Base-by-base conservation (phyloP, 495 filamentous ascomycete species). In the Aspergillus funiculosus region DNA sequence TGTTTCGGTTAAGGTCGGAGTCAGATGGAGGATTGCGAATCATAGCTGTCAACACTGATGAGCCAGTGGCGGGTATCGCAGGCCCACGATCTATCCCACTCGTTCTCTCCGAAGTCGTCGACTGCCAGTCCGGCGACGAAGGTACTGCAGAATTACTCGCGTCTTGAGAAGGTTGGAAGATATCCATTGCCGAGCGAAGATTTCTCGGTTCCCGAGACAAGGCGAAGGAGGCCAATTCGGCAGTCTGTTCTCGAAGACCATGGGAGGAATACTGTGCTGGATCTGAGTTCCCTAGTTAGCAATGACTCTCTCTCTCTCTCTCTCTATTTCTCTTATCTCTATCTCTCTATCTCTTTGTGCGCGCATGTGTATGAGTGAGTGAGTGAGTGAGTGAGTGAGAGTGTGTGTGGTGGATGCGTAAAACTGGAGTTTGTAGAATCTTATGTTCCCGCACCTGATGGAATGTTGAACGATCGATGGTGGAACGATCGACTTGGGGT, bases 201-300 rank as follows among this genome's bases (percentile, higher is more conserved):
- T 57, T 59, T 9, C 54, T 56, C 9, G 66, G 50, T 39, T 71
- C 59, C 14, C 61, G 60, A 57, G 85, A 87, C 24, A 96, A 72
- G n/a, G 85, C 85, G 52, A 86, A 86, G 5, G 78, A 87, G 18
- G 92, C 91, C 25, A 98, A 77, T 60, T 95, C 87, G 24, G 89
- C 89, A 1, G 92, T 94, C 57, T 94, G 82, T 60, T 95, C 86
- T 42, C 92, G 82, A 9, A 98, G 85, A 46, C 79, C 85, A 31
- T 80, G 76, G 17, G 77, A 78, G 19, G 85, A 80, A 64, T 86
- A 85, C 43, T 85, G 80, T 5, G 79, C 76, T 50, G 75, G 79
- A 55, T 94, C 86, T 68, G 74, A 64, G 25, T 44, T 39, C 14
- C 44, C 35, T 46, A 41, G 48, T 71, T 53, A 72, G 61, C 52